Conservation (phyloP, 352 stramenopile species). For the Globisporangium cylindrosporum region DNA sequence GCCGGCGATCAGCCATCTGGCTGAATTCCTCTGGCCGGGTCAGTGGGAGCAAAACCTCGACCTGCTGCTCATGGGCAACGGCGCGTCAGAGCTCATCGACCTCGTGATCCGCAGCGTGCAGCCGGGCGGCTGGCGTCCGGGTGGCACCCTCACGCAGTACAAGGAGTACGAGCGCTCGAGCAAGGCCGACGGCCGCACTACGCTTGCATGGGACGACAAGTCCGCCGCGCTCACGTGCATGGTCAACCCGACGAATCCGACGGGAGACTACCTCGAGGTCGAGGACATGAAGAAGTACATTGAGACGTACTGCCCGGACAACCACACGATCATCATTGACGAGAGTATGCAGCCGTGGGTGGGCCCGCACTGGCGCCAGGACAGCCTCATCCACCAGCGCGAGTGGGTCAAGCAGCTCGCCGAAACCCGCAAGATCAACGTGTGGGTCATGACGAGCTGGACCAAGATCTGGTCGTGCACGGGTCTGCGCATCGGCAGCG, state of each 20-base stretch:
- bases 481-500: constrained; percentile 83
- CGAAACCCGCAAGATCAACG: constrained; percentile 73
- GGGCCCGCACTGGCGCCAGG: constrained; percentile 75
- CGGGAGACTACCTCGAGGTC: constrained; percentile 84
- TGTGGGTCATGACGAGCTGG: constrained; percentile 92
- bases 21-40: constrained; percentile 81
- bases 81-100: constrained; percentile 84
- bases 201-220: constrained; percentile 71
- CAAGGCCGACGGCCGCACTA: constrained; percentile 76
- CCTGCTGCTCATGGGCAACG: constrained; percentile 82
- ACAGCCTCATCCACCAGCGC: constrained; percentile 86
- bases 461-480: constrained; percentile 93
- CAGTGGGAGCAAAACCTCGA: constrained; percentile 52
- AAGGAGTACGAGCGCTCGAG: constrained; percentile 88
- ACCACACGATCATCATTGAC: constrained; percentile 90
- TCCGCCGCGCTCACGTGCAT: constrained; percentile 79
- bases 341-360: constrained; percentile 92
- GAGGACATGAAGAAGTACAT: constrained; percentile 88
- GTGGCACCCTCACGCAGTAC: constrained; percentile 77
- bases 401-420: constrained; percentile 79
- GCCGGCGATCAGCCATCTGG: constrained; percentile 85
- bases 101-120: constrained; percentile 85
- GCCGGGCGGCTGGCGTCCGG: constrained; percentile 65
- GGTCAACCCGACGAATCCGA: constrained; percentile 90
- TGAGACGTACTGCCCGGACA: constrained; percentile 72